Conservation (phyloP, 2,329 filamentous ascomycete genomes). For the Cercospora canescens region DNA sequence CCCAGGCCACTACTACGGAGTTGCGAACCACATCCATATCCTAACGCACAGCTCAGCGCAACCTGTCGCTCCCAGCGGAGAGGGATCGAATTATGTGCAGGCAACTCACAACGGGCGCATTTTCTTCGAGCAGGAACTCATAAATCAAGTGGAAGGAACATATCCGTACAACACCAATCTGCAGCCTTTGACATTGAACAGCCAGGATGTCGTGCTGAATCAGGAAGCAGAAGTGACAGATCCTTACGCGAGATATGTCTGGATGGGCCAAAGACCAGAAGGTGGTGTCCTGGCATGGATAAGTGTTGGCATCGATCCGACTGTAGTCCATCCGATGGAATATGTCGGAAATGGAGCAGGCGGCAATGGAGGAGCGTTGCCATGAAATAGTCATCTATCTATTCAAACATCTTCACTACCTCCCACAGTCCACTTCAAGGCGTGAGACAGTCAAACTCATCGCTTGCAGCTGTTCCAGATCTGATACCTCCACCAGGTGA, state of each 20-base stretch:
- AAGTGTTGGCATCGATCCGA: conserved; percentile 50
- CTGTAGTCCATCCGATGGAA: conserved; percentile 21
- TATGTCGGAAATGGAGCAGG: conserved; percentile 1
- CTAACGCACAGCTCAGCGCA: conserved; percentile 8
- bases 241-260: conserved; percentile 59
- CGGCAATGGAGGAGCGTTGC: conserved; percentile 9
- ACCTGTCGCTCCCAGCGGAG: background rate
- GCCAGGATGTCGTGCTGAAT: conserved; percentile 49
- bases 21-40: conserved; percentile 43
- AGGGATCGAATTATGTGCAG: conserved; percentile 25
- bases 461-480: conserved; percentile 7
- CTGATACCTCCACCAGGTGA: conserved; percentile 10
- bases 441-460: conserved; percentile 9
- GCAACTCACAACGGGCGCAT: conserved; percentile 63
- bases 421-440: background rate
- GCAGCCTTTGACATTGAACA: conserved; percentile 50
- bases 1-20: conserved; percentile 45
- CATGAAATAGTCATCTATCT: background rate
- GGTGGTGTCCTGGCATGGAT: conserved; percentile 59
- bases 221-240: conserved; percentile 53
- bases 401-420: background rate
- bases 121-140: conserved; percentile 63
- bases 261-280: conserved; percentile 54
- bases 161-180: conserved; percentile 47
- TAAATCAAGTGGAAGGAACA: conserved; percentile 50